Base-by-base conservation (phyloP, 257 asterid genomes). In the Vinca minor region DNA sequence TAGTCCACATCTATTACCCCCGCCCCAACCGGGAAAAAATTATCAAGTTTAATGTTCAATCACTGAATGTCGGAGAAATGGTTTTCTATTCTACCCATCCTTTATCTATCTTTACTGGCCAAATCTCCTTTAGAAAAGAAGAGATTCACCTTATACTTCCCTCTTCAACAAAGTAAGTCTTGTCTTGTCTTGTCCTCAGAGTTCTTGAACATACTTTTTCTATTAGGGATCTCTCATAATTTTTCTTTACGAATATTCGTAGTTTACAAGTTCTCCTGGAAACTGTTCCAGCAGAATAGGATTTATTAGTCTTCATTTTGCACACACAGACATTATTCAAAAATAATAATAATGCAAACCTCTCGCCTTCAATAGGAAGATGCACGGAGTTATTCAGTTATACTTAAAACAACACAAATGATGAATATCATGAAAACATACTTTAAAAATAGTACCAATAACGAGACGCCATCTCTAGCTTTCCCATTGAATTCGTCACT, bases 391-490 rank as follows among this genome's bases (percentile, higher is more conserved):
- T 11, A 13, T 39, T 8, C 18, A 11, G 38, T 35, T 20, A 29
- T n/a, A n/a, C 38, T 2, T 34, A 23, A 50, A 23, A 35, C 1
- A 31, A 25, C 0, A 0, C n/a, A 56, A 29, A 18, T 28, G n/a
- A n/a, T n/a, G 41, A 31, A 29, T 31, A 29, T 18, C 41, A 41
- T 50, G 18, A 7, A 21, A 49, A 21, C 2, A 39, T 8, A 21
- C 39, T 17, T 21, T 23, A 7, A 49, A 29, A 46, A 45, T 17
- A 31, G 23, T 41, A 38, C 53, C 62, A 65, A 49, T 6, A 49
- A 23, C 14, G 41, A 66, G 57, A 72, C 62, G 76, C 76, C 95
- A 78, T 87, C 75, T 67, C 74, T 18, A 31, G 54, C n/a, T 50
- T 15, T 31, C 45, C 57, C 53, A 31, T 26, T 28, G 49, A 46